A percentile compares a stretch with the other conserved stretches of the same genome.
Conservation (phyloP, 2,329 filamentous ascomycete species). For the Nigrospora sphaerica region DNA sequence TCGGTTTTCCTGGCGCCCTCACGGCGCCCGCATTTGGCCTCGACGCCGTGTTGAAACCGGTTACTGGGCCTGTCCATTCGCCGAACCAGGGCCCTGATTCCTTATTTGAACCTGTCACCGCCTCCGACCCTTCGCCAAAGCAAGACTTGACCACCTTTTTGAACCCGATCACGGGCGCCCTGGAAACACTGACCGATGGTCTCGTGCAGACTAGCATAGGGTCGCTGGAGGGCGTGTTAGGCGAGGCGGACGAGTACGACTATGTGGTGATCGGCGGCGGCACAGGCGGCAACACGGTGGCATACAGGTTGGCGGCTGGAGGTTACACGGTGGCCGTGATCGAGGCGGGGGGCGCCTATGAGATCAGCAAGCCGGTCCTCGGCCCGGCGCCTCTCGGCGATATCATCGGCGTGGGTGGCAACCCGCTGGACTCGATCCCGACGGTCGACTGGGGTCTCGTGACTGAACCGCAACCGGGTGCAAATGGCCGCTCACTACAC, state of each 20-base stretch:
- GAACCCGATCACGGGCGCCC: neutral
- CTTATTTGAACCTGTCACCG: too few species aligned
- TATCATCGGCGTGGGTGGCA: slow-evolving; percentile 9
- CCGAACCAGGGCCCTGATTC: too few species aligned
- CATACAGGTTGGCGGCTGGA: slow-evolving; percentile 20
- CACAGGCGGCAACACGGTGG: slow-evolving; percentile 27
- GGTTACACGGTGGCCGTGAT: slow-evolving; percentile 25
- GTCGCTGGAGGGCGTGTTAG: neutral
- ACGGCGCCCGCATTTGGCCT: too few species aligned
- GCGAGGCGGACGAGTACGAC: slow-evolving; percentile 4
- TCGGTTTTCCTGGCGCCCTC: too few species aligned
- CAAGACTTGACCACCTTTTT: neutral
- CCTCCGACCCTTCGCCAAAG: too few species aligned
- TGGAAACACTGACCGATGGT: neutral
- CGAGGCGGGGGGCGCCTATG: slow-evolving; percentile 27
- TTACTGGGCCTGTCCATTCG: too few species aligned
- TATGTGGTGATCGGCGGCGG: slow-evolving; percentile 27
- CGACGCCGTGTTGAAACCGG: too few species aligned
- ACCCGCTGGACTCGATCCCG: slow-evolving; percentile 5
- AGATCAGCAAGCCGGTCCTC: slow-evolving; percentile 15
- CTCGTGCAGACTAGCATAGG: neutral
- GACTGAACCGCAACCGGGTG: slow-evolving; percentile 11
- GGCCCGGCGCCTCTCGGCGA: slow-evolving; percentile 11
- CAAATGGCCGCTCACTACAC: slow-evolving; percentile 7
- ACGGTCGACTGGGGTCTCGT: slow-evolving; percentile 17